Evolutionary conservation across 176 grass and related monocot genomes (phyloP), one percentile per base, ranked within the genome.

Genomic region (Ensete ventricosum): DNA sequence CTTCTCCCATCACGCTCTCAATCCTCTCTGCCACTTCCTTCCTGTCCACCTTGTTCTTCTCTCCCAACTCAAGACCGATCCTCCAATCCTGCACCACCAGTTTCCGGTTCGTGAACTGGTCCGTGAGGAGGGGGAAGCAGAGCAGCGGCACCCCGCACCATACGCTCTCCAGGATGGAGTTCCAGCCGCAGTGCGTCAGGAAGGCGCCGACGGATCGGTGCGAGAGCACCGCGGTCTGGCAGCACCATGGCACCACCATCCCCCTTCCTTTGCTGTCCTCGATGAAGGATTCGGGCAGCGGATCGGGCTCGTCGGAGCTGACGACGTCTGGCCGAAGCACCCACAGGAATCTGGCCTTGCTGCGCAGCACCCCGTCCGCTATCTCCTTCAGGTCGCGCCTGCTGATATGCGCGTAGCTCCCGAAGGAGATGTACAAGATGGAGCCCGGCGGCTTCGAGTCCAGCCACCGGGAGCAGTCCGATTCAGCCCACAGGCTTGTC

Each of bases 121-220:
- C 91, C 29, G 85, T 90, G 70, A 94, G 81, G 55, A 94, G 78
- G 21, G 91, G 91, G 83, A 94, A 94, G 59, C 91, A 94, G 0
- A 90, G 68, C 91, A 94, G 83, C 23, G 87, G 87, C 7, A 90
- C 81, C 0, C 80, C 80, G 0, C 80, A 84, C 91, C 87, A 87
- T 11, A 80, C 67, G 48, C 82, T 87, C 82, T 93, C 90, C 2
- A 89, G 74, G 52, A 93, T 26, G 19, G 87, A 93, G 69, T 93
- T 93, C 90, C 90, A 89, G 1, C 90, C 90, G 26, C 84, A 89
- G 73, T 93, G 90, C 69, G 87, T 93, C 9, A 93, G 58, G 82
- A 93, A 93, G 0, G 10, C 80, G 0, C 80, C 87, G 0, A 89
- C 53, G n/a, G 84, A 72, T 1, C 64, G 21, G 87, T 87, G 85